A percentile compares a stretch with the other conserved stretches of the same genome.
Evolutionary conservation across 257 asterid species (phyloP).

Genomic region (Solanum sejunctum): DNA sequence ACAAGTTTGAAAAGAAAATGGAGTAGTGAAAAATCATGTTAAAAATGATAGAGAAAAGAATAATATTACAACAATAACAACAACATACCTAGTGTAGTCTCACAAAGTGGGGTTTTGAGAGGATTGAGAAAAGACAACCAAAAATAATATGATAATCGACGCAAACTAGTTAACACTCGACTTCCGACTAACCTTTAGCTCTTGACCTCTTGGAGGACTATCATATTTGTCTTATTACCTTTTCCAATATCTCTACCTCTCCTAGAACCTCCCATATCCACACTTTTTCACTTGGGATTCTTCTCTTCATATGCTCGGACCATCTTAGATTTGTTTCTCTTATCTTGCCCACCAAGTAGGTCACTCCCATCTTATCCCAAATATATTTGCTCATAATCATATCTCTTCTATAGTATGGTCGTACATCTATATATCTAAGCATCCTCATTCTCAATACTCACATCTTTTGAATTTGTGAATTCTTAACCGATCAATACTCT

Average conservation of each 20-base stretch:
- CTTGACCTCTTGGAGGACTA: background rate
- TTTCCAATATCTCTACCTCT: background rate
- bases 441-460: background rate
- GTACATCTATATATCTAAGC: background rate
- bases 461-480: background rate
- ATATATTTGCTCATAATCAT: background rate
- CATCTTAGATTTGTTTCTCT: background rate
- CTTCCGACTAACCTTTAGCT: background rate
- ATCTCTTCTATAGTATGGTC: background rate
- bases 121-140: background rate
- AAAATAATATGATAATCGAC: background rate
- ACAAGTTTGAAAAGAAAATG: background rate
- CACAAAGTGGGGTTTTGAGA: background rate
- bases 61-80: background rate
- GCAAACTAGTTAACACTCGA: background rate
- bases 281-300: background rate
- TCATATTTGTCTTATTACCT: background rate
- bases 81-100: background rate
- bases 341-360: background rate
- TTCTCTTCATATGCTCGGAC: background rate
- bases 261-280: background rate
- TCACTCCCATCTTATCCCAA: background rate
- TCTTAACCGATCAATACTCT: background rate
- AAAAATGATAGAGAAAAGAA: background rate
- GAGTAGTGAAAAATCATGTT: background rate